Conservation (phyloP, 1,284 basidiomycete species). For the Xanthoconium separans region DNA sequence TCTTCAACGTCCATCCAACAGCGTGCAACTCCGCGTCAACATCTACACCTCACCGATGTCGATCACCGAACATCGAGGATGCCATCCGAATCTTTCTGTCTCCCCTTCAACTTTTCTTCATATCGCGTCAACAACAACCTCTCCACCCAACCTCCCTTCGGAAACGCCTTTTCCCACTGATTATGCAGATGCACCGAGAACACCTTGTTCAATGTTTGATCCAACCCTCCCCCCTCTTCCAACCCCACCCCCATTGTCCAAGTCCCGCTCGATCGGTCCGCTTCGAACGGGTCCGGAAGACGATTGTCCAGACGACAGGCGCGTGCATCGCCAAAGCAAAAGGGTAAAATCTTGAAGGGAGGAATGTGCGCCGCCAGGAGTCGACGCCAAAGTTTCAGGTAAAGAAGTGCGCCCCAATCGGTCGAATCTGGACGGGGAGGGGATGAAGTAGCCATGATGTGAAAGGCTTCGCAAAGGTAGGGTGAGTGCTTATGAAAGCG, state of each 20-base stretch:
- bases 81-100: neutral
- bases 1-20: neutral
- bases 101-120: conserved; percentile 40
- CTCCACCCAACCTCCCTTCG: conserved; percentile 78
- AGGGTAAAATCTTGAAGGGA: conserved; percentile 89
- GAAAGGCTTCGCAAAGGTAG: conserved; percentile 93
- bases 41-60: neutral
- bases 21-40: neutral
- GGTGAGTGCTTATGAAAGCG: conserved; percentile 86
- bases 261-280: conserved; percentile 38
- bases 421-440: conserved; percentile 77
- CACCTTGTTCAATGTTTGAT: conserved; percentile 64
- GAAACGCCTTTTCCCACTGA: conserved; percentile 87
- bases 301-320: conserved; percentile 88
- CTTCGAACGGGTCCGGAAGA: conserved; percentile 85
- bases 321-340: conserved; percentile 89
- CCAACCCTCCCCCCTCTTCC: conserved; percentile 65
- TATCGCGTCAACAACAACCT: conserved; percentile 68
- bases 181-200: conserved; percentile 92
- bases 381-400: conserved; percentile 86
- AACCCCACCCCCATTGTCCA: conserved; percentile 60
- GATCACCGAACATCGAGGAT: neutral
- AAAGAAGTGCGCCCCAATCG: conserved; percentile 90
- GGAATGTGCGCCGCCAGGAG: conserved; percentile 69
- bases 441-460: conserved; percentile 76